Base-by-base conservation (phyloP, 805 yeast genomes). In the Saturnispora mendoncae region DNA sequence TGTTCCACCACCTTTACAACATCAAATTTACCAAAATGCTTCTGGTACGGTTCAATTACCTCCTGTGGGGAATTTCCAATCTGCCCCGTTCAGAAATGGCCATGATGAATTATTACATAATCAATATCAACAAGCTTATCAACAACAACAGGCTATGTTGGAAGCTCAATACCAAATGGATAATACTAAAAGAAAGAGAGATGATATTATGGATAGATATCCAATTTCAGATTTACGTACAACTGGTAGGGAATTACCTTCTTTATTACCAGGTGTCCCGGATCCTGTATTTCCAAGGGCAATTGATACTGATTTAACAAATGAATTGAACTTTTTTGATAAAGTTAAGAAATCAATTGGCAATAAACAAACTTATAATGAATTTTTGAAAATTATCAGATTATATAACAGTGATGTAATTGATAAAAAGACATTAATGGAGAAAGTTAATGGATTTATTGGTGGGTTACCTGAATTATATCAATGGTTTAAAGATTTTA, bases 401-500 rank as follows among this genome's bases (percentile, higher is more conserved):
- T 67, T 92, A 52, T 92, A 78, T 55, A 82, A 95, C 2, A 95
- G 88, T 57, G 95, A 87, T 53, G 77, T 92, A 44, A 81, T 92
- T 49, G 96, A 86, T 56, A 80, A 82, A 48, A 73, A 70, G 42
- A 80, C 90, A 13, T 70, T 92, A 44, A 85, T 90, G 27, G 87
- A 79, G 55, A 74, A 92, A 48, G 90, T 80, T 6, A 90, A 85
- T 45, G 79, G 84, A 3, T 92, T 86, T 55, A 69, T 92, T 54
- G 97, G 97, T 21, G 72, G 76, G 7, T 80, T 79, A 52, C 72
- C 74, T 21, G 96, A 87, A 47, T 67, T 92, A 46, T 72, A 84
- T 54, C 78, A 76, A 42, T 88, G 97, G 97, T 92, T 92, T 69
- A 87, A 86, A 60, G 68, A 73, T 50, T 90, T 88, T 65, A 94